Evolutionary conservation across 2,329 filamentous ascomycete species (phyloP), one percentile per base, ranked within the genome.

Genomic region (Sporothrix mexicana): DNA sequence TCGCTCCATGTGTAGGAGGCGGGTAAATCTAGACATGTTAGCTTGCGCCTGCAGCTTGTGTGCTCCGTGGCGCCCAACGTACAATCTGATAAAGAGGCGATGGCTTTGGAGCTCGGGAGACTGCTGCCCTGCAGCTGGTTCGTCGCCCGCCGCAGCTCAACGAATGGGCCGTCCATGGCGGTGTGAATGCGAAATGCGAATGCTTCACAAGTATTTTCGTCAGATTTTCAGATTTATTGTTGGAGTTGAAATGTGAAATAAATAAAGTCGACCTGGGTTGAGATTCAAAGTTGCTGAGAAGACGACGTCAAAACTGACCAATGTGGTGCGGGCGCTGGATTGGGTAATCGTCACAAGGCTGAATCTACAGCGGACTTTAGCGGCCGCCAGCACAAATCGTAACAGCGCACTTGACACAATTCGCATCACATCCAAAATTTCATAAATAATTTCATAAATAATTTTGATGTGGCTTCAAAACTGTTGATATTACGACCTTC

Each of bases 1-100:
- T 74, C 74, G 0, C 8, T 3, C 75, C 74, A 76, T 20, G 74
- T 74, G 10, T 72, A 74, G 0, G 55, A 45, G 0, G 62, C 17
- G 3, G 75, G 74, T 5, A 75, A 25, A 17, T 70, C 74, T 75
- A 17, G 7, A 2, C 0, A 8, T 15, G 7, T 36, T 36, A 0
- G 10, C 7, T 12, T 47, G 10, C 45, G 61, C 23, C 5, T 8
- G 55, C 7, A 23, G 43, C 12, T 9, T 13, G 0, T 5, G n/a
- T 13, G 0, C 0, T 5, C 9, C 13, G 8, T 8, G 2, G 3
- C 13, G 13, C 10, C 30, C 4, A 7, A 70, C 72, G 9, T 36
- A 73, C 72, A 53, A 30, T 49, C 43, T 3, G 55, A 69, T 3
- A 73, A 53, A 4, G 69, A 69, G 51, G 17, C 30, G 6, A 15